Evolutionary conservation across 495 filamentous ascomycete species (phyloP), one percentile per base, ranked within the genome.

Genomic region (Neurospora sp.): DNA sequence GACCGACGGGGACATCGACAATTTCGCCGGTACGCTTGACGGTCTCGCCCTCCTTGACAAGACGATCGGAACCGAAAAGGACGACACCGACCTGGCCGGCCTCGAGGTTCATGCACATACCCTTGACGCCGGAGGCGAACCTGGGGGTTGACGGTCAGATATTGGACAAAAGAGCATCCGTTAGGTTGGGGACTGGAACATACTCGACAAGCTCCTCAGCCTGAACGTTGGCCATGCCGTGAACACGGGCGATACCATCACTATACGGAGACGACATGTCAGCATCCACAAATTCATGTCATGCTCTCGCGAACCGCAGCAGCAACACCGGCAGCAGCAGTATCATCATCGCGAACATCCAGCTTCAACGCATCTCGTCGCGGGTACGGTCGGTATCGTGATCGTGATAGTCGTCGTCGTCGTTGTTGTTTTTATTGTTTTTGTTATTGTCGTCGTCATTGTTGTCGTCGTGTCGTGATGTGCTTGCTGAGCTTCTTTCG

Each of bases 41-140:
- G 75, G 93, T 96, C 88, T 99, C 96, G 80, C 96, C 96, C 86
- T 99, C 96, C 90, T 94, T 97, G 88, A 99, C 96, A 80, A 97
- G 90, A 93, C 96, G 94, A 88, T 99, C 96, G 81, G 96, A 98
- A 90, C 96, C 96, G 88, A 99, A 99, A 78, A 99, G 91, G 90
- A 99, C 96, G 78, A 99, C 96, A 97, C 96, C 96, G 85, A 99
- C 96, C 87, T 98, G 96, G 85, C 96, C 96, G 84, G 96, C 96
- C 87, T 99, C 96, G 84, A 99, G 89, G 91, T 99, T 99, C 94
- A 99, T 97, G 92, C 96, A 98, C 96, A 99, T 99, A 84, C 96
- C 96, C 90, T 98, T 98, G 82, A 99, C 96, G 85, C 96, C 96
- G 77, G 96, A 99, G 79, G 96, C 94, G 89, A 99, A 99, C 89